Evolutionary conservation across 2,329 filamentous ascomycete genomes (phyloP).

Genomic region (Neonectria neomacrospora): DNA sequence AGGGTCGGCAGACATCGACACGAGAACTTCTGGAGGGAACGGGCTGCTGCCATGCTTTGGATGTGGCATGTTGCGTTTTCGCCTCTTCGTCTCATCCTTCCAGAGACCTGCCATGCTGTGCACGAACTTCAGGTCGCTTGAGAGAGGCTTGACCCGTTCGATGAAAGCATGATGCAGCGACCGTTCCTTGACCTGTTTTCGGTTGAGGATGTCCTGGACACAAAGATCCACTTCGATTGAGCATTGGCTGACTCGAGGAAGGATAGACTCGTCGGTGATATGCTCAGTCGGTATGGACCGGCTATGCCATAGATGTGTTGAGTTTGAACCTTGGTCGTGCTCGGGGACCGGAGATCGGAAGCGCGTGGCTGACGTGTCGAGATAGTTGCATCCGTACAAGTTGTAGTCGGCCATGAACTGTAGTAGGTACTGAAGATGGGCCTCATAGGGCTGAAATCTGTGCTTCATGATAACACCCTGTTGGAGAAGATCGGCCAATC

Average conservation of each 20-base stretch:
- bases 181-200: slow-evolving; percentile 79
- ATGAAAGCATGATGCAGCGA: slow-evolving; percentile 87
- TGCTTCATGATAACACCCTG: slow-evolving; percentile 89
- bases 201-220: slow-evolving; percentile 88
- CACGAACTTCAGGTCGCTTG: slow-evolving; percentile 81
- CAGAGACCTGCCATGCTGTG: slow-evolving; percentile 94
- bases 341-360: slow-evolving; percentile 83
- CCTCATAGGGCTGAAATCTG: slow-evolving; percentile 91
- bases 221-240: slow-evolving; percentile 90
- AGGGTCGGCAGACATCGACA: slow-evolving; percentile 89
- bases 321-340: slow-evolving; percentile 68
- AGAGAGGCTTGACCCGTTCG: slow-evolving; percentile 73
- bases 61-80: slow-evolving; percentile 77
- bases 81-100: slow-evolving; percentile 86
- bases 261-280: slow-evolving; percentile 65
- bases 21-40: slow-evolving; percentile 82
- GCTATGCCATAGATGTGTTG: slow-evolving; percentile 82
- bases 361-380: slow-evolving; percentile 75
- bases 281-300: slow-evolving; percentile 68
- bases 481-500: slow-evolving; percentile 85
- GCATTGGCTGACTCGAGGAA: slow-evolving; percentile 87
- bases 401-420: slow-evolving; percentile 99
- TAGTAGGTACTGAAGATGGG: slow-evolving; percentile 88
- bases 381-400: slow-evolving; percentile 90
- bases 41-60: slow-evolving; percentile 74